Conservation (phyloP, 345 rosid species). For the Eucalyptus marginata region DNA sequence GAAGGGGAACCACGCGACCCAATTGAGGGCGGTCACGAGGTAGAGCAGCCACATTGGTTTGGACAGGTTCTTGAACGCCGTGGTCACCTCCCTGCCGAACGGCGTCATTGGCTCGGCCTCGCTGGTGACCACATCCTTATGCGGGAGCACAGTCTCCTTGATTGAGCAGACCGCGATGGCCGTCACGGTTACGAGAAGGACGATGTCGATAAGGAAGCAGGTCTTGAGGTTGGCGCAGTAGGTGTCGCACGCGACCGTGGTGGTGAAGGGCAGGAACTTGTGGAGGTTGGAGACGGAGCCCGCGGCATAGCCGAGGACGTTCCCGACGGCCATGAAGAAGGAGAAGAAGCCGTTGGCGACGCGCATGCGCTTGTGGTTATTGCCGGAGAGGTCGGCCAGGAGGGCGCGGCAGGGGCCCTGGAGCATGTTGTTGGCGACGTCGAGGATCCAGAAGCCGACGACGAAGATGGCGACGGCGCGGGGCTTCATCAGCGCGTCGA, state of each 20-base stretch:
- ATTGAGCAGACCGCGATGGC: constrained; percentile 8
- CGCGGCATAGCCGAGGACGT: constrained; percentile 29
- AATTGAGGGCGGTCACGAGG: constrained; percentile 31
- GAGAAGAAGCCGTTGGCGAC: constrained; percentile 19
- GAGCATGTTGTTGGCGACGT: constrained; percentile 45
- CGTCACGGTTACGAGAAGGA: constrained; percentile 10
- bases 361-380: constrained; percentile 16
- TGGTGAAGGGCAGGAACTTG: constrained; percentile 20
- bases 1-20: constrained; percentile 46
- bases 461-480: constrained; percentile 29
- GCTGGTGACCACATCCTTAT: neutral
- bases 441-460: constrained; percentile 38
- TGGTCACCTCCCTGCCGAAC: constrained; percentile 4
- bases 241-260: constrained; percentile 23
- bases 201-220: constrained; percentile 27
- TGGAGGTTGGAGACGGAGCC: constrained; percentile 15
- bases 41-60: constrained; percentile 39
- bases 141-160: constrained; percentile 5
- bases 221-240: constrained; percentile 40
- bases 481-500: constrained; percentile 2
- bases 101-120: neutral
- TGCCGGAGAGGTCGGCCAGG: constrained; percentile 28
- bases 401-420: constrained; percentile 35
- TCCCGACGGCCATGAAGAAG: constrained; percentile 47
- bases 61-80: constrained; percentile 10